phyloP scores from a whole-genome alignment of 2,329 filamentous ascomycete species.

The Cercospora sp. region DNA sequence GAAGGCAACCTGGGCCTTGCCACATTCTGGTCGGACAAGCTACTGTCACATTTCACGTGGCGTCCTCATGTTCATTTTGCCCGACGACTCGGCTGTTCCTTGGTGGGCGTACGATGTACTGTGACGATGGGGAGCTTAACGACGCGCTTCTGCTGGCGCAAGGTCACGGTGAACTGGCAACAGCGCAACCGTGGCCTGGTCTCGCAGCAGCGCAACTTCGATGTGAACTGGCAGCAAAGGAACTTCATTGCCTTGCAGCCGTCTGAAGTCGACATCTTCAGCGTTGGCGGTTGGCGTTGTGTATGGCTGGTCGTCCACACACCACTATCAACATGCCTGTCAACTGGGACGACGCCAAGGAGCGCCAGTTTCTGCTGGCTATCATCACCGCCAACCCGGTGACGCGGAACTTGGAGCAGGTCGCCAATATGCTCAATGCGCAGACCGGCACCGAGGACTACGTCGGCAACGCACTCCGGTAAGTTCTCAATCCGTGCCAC shows the following conservation, averaged over 20 bases:
- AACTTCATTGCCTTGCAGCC: neutral
- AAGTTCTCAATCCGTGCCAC: neutral
- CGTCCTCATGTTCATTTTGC: neutral
- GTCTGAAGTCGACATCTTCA: neutral
- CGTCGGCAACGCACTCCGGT: slow-evolving; percentile 25
- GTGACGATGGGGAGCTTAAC: neutral
- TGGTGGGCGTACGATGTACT: neutral
- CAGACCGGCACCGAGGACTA: slow-evolving; percentile 16
- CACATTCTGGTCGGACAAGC: neutral
- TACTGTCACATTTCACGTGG: neutral
- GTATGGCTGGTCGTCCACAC: neutral
- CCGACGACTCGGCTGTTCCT: neutral
- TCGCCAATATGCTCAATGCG: slow-evolving; percentile 23
- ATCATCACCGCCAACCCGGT: slow-evolving; percentile 7
- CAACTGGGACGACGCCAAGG: slow-evolving; percentile 16
- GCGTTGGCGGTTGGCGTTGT: neutral
- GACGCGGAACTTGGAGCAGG: slow-evolving; percentile 23
- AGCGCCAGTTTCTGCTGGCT: slow-evolving; percentile 16
- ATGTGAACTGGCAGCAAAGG: neutral
- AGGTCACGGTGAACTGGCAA: neutral
- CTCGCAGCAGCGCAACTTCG: neutral
- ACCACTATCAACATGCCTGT: slow-evolving; percentile 10
- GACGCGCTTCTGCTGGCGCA: neutral
- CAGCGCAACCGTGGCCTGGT: neutral
- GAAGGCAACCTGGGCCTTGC: neutral